Evolutionary conservation across 306 rosid species (phyloP).

Genomic region (Cucurbita argyrosperma): DNA sequence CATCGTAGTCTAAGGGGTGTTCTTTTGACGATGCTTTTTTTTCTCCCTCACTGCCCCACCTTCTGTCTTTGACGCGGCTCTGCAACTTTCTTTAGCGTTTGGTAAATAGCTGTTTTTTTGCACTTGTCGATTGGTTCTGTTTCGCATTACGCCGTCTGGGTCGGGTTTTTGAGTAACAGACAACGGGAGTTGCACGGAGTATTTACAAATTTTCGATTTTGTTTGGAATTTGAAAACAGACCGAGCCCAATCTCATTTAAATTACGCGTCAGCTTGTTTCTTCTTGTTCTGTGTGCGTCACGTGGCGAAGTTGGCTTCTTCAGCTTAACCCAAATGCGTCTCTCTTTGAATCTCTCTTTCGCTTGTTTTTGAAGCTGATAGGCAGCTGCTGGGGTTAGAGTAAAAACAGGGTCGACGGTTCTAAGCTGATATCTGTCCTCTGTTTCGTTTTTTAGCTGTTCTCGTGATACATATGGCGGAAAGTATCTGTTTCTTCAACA

Average conservation of each 20-base stretch:
- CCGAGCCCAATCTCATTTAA: background rate
- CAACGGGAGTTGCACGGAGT: background rate
- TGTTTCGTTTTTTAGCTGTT: background rate
- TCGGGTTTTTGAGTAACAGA: background rate
- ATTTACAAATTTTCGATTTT: background rate
- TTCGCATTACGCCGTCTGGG: background rate
- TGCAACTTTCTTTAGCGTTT: background rate
- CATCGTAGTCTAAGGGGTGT: background rate
- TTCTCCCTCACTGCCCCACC: background rate
- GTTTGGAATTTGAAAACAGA: background rate
- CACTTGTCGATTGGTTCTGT: background rate
- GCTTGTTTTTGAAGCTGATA: background rate
- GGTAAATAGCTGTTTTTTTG: background rate
- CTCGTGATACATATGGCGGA: conserved; percentile 43
- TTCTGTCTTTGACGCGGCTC: background rate
- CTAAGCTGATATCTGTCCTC: conserved; percentile 3
- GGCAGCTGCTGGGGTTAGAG: background rate
- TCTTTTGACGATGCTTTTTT: background rate
- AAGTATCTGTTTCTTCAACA: conserved; percentile 43
- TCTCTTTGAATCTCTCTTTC: background rate
- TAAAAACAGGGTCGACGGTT: background rate
- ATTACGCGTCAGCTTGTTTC: background rate
- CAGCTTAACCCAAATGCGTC: background rate
- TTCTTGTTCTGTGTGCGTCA: background rate
- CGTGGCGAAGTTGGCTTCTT: background rate